phyloP scores from a whole-genome alignment of 2,329 filamentous ascomycete species.

The Monilinia laxa region DNA sequence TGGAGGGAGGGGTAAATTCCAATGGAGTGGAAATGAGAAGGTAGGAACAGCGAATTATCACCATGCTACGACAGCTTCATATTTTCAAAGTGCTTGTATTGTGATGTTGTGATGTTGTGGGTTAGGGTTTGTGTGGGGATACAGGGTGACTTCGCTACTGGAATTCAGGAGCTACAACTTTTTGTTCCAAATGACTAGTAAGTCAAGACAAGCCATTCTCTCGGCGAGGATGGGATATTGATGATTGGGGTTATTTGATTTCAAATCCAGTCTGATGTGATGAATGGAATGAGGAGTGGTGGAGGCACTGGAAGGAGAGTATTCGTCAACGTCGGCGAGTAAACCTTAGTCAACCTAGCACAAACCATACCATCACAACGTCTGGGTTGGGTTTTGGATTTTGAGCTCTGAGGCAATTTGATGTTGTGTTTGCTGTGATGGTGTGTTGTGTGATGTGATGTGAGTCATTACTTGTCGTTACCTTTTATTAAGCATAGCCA shows the following conservation, averaged over 20 bases:
- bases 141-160: neutral
- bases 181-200: neutral
- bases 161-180: neutral
- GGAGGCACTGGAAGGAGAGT: neutral
- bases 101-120: neutral
- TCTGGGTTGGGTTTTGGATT: neutral
- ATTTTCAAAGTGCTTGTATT: neutral
- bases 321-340: conserved; percentile 2
- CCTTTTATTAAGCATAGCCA: neutral
- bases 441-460: conserved; percentile 1
- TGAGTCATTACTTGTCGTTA: conserved; percentile 4
- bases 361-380: neutral
- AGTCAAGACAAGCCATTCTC: neutral
- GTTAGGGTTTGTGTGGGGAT: neutral
- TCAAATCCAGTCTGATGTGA: neutral
- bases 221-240: neutral
- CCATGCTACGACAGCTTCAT: conserved; percentile 1
- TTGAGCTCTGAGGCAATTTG: conserved; percentile 2
- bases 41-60: neutral
- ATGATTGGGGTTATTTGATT: neutral
- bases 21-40: neutral
- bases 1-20: conserved; percentile 1
- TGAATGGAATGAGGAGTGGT: neutral
- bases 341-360: neutral
- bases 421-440: neutral